Base-by-base conservation (phyloP, 345 rosid species). In the Eucalyptus victrix region DNA sequence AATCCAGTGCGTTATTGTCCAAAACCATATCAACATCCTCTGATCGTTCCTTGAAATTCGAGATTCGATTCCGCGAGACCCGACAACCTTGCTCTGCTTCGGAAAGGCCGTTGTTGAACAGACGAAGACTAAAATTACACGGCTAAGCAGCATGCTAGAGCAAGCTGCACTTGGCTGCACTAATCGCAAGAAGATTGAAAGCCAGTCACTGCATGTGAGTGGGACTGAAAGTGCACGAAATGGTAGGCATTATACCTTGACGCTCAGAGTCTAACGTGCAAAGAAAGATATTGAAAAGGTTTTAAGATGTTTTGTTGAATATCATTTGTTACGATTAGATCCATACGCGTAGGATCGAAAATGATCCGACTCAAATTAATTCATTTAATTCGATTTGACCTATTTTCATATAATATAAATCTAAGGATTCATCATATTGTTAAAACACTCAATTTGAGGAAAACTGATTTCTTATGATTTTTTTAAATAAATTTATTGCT, bases 301-400 rank as follows among this genome's bases (percentile, higher is more conserved):
- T 56, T 56, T 56, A 56, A 56, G 26, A 56, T 23, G 28, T 56
- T 56, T 56, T 0, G 28, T 56, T 56, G 13, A 3, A 56, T 56
- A 56, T 56, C 28, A 21, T 23, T 4, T 56, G 30, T 23, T 56
- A 56, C 62, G 3, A 19, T 53, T 19, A 53, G 10, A 53, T 3
- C 24, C 19, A 53, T 19, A 8, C 5, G 1, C 24, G 0, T 53
- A 19, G 24, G 24, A 53, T 53, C 11, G 11, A 53, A 53, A 53
- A 53, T 53, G 24, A 53, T 53, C 24, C 24, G 1, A 53, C 1
- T 53, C 11, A 19, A 53, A 53, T 53, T 53, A 4, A 19, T 53
- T 53, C 2, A 53, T 53, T 53, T 53, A 53, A 53, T 0, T 53
- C 11, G 0, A 53, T 53, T 53, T 53, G 0, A 53, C 5, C 24